A percentile compares a stretch with the other conserved stretches of the same genome.
These are phyloP conservation scores for Durio zibethinus DNA, from an alignment of 345 rosid genomes.

Conservation along the genomic window DNA sequence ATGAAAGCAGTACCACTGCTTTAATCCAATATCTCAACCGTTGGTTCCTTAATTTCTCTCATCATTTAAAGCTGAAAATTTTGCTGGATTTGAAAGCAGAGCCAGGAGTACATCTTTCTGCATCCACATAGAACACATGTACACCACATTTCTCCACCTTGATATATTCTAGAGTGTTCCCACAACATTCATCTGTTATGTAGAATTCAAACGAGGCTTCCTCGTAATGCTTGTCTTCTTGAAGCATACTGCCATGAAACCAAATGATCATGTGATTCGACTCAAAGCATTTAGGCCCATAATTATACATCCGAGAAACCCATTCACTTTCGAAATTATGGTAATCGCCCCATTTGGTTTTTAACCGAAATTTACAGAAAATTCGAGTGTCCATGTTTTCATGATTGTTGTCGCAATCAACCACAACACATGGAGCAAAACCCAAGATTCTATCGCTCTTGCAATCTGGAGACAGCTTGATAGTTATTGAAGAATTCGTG, in stretches of 20 bases:
- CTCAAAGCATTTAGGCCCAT: not conserved
- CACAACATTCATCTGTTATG: no score
- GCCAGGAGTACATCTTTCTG: not conserved
- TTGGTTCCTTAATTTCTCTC: no score
- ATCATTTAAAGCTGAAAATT: no score
- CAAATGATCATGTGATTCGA: not conserved
- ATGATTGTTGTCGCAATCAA: not conserved
- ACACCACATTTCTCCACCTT: not conserved
- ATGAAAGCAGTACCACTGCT: no score
- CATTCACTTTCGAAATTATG: not conserved
- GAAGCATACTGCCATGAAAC: not conserved
- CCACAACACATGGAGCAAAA: not conserved
- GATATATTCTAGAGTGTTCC: not conserved
- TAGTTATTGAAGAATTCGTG: not conserved
- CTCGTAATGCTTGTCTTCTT: not conserved
- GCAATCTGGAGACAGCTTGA: not conserved
- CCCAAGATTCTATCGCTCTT: not conserved
- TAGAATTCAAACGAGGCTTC: not conserved
- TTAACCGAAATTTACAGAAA: not conserved
- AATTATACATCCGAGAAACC: not conserved
- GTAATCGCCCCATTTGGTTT: not conserved
- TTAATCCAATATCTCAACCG: no score
- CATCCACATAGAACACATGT: not conserved
- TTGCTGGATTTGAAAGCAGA: not conserved
- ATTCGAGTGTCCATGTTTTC: not conserved